Evolutionary conservation across 108 stramenopile genomes (phyloP).

Genomic region (Pseudonitzschia delicatissima): DNA sequence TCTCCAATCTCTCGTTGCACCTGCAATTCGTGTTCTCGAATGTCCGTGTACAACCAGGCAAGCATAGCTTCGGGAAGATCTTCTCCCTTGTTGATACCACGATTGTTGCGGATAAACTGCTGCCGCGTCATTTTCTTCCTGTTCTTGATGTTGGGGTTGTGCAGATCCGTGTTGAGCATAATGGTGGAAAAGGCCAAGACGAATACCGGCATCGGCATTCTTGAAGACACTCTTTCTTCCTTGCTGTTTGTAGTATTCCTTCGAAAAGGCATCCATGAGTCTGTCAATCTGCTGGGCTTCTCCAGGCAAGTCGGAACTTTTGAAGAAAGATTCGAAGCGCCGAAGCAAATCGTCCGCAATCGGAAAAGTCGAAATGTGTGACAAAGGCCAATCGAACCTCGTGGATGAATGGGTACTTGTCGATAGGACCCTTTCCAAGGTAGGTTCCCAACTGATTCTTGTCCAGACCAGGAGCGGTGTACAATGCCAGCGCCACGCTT

Average conservation of each 20-base stretch:
- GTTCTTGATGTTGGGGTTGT: constrained; percentile 88
- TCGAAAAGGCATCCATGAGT: constrained; percentile 93
- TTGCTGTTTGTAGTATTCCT: constrained; percentile 65
- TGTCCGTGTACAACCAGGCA: constrained; percentile 79
- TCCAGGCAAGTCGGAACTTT: constrained; percentile 90
- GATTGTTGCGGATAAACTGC: constrained; percentile 91
- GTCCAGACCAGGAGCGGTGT: constrained; percentile 85
- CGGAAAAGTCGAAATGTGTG: constrained; percentile 72
- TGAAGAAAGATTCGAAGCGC: constrained; percentile 83
- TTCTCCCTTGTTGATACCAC: constrained; percentile 87
- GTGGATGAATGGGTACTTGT: constrained; percentile 87
- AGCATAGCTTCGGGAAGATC: constrained; percentile 83
- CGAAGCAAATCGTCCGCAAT: constrained; percentile 60
- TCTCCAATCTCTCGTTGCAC: constrained; percentile 61
- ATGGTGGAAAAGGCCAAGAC: constrained; percentile 91
- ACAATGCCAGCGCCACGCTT: constrained; percentile 79
- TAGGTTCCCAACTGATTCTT: constrained; percentile 87
- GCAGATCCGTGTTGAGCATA: constrained; percentile 92
- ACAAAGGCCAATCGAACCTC: constrained; percentile 69
- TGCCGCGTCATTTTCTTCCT: constrained; percentile 88
- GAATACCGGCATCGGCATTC: constrained; percentile 90
- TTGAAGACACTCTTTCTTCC: constrained; percentile 53
- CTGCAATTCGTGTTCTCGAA: constrained; percentile 73
- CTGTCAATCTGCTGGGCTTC: constrained; percentile 97
- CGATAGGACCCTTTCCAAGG: constrained; percentile 85